Evolutionary conservation across 306 rosid genomes (phyloP).

Genomic region (Adenanthera pavonina): DNA sequence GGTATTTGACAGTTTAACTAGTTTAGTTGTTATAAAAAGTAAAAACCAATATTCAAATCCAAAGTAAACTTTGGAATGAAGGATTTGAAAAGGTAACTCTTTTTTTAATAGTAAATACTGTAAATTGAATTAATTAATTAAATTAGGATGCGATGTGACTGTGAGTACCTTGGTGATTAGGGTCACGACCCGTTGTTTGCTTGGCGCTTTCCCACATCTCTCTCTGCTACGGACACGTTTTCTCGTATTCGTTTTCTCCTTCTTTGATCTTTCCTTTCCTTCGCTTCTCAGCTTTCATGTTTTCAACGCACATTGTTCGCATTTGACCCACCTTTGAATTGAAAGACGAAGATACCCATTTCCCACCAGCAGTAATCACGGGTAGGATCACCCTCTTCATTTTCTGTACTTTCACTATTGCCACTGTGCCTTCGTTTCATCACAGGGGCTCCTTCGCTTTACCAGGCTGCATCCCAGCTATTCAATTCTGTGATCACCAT

Average conservation of each 20-base stretch:
- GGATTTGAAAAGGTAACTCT: neutral
- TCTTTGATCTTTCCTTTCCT: constrained; percentile 39
- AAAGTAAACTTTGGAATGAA: neutral
- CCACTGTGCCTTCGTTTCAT: constrained; percentile 17
- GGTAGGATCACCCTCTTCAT: neutral
- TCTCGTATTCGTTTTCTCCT: constrained; percentile 24
- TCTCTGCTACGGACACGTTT: constrained; percentile 36
- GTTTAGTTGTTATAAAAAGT: neutral
- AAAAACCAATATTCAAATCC: neutral
- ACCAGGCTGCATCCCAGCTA: constrained; percentile 19
- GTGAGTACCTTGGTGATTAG: neutral
- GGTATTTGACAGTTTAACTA: neutral
- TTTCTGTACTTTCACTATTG: neutral
- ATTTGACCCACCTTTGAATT: neutral
- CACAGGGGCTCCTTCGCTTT: neutral
- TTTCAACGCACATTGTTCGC: constrained; percentile 20
- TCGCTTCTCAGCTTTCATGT: constrained; percentile 26
- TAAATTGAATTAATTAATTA: neutral
- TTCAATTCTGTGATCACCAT: constrained; percentile 20
- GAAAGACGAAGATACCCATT: neutral
- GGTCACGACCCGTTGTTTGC: neutral
- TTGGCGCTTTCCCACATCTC: constrained; percentile 32
- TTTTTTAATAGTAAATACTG: neutral
- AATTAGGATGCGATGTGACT: neutral
- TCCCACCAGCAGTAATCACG: constrained; percentile 12